Base-by-base conservation (phyloP, 176 grass and related monocot genomes). In the Phoenix dactylifera region DNA sequence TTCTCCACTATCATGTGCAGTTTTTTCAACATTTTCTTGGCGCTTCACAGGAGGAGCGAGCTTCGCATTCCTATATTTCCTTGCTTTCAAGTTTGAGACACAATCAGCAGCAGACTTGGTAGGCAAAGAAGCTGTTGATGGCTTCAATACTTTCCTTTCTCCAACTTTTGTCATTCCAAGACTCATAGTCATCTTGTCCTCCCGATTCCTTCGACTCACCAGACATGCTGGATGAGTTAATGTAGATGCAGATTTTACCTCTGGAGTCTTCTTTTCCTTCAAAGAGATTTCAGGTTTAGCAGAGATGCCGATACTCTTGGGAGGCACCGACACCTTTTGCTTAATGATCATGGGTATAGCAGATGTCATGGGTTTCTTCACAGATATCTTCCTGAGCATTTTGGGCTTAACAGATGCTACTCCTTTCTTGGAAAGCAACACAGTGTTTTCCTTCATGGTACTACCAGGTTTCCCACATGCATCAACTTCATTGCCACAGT, bases 291-390 rank as follows among this genome's bases (percentile, higher is more conserved):
- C 35, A 72, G 62, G 16, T 28, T 54, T 72, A 52, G 63, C 55
- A 57, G 39, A 15, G 12, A 30, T 18, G 6, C 51, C 28, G 52
- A 16, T 25, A 56, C 14, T 74, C 58, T 68, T 63, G 57, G 59
- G 53, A 76, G 75, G 61, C 59, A 66, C 30, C 50, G 53, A 65
- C 50, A 63, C 0, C 9, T 19, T 53, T 52, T 82, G 22, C 64
- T 89, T 79, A 63, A 69, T 57, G 48, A 50, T 52, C 55, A 67
- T 59, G 15, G 56, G 39, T 18, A 70, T 82, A 58, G 60, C 55
- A n/a, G 68, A 51, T 72, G 59, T 76, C 59, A 54, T 39, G n/a
- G 81, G 65, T 19, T 25, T 74, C 56, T 77, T 80, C 39, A 66
- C 5, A 22, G 54, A 57, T 52, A 60, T 32, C 59, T 66, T 64